A percentile compares a stretch with the other conserved stretches of the same genome.
These are phyloP conservation scores for Coemansia sp. DNA, from an alignment of 192 early-diverging fungal genomes.

Conservation along the genomic window DNA sequence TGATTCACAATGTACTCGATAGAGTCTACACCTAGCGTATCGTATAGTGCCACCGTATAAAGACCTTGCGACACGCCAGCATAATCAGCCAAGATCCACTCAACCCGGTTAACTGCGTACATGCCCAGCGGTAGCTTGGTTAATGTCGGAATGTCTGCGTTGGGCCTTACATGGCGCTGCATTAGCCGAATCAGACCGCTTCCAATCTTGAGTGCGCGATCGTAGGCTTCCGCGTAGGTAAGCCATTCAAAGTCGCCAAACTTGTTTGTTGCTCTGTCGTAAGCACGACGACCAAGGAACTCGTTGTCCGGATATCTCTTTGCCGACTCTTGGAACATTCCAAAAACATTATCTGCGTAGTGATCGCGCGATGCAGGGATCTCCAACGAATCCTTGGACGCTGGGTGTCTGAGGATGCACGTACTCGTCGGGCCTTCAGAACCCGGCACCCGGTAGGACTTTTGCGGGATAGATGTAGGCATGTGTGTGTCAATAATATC, in stretches of 20 bases:
- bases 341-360: conserved; percentile 40
- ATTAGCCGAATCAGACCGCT: conserved; percentile 67
- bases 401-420: conserved; percentile 46
- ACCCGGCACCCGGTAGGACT: conserved; percentile 51
- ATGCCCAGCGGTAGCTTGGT: conserved; percentile 61
- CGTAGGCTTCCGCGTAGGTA: conserved; percentile 64
- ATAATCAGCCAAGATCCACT: conserved; percentile 73
- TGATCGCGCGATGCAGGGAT: conserved; percentile 16
- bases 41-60: conserved; percentile 78
- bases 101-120: conserved; percentile 73
- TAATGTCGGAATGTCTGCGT: conserved; percentile 27
- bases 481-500: conserved; percentile 3
- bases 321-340: conserved; percentile 52
- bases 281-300: conserved; percentile 66
- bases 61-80: conserved; percentile 65
- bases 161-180: conserved; percentile 51
- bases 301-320: conserved; percentile 55
- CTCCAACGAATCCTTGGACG: conserved; percentile 37
- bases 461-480: conserved; percentile 21
- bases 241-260: conserved; percentile 71
- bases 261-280: conserved; percentile 59
- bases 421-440: conserved; percentile 46
- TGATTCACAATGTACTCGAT: conserved; percentile 87
- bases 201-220: conserved; percentile 64
- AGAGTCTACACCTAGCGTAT: conserved; percentile 82